A percentile compares a stretch with the other conserved stretches of the same genome.
These are phyloP conservation scores for Solanum stenotomum DNA, from an alignment of 257 asterid genomes.

Conservation along the genomic window DNA sequence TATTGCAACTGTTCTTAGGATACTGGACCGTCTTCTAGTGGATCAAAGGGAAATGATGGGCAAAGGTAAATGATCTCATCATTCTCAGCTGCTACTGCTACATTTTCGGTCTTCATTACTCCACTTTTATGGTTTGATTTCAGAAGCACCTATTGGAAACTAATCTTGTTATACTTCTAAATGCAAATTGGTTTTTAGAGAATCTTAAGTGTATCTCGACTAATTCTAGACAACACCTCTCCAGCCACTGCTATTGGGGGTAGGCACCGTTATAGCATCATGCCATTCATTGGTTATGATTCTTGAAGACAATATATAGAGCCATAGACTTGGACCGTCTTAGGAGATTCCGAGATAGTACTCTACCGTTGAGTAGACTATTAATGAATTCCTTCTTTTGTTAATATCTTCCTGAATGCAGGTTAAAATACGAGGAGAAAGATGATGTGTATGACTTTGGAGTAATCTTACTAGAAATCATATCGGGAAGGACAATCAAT, in stretches of 20 bases:
- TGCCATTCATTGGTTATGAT: neutral
- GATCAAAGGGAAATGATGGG: constrained; percentile 39
- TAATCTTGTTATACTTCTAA: neutral
- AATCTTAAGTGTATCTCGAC: neutral
- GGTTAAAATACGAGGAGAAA: constrained; percentile 40
- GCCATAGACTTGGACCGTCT: neutral
- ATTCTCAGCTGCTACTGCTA: neutral
- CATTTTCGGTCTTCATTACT: neutral
- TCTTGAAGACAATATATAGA: neutral
- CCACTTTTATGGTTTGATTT: neutral
- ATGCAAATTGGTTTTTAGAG: neutral
- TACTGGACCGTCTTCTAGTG: constrained; percentile 18
- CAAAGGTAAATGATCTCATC: constrained; percentile 22
- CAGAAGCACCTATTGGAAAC: neutral
- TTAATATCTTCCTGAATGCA: constrained; percentile 9
- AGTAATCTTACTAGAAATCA: constrained; percentile 73
- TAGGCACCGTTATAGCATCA: neutral
- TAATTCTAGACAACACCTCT: neutral
- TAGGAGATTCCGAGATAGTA: neutral
- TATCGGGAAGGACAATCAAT: constrained; percentile 50
- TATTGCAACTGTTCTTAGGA: constrained; percentile 24
- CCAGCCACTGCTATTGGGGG: neutral
- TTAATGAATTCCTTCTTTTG: neutral
- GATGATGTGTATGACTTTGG: constrained; percentile 68
- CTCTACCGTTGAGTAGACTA: neutral